Percentiles rank a stretch among this genome's conserved stretches.
phyloP scores from a whole-genome alignment of 169 alveolate genomes.

The Plasmodium billcollinsi region DNA sequence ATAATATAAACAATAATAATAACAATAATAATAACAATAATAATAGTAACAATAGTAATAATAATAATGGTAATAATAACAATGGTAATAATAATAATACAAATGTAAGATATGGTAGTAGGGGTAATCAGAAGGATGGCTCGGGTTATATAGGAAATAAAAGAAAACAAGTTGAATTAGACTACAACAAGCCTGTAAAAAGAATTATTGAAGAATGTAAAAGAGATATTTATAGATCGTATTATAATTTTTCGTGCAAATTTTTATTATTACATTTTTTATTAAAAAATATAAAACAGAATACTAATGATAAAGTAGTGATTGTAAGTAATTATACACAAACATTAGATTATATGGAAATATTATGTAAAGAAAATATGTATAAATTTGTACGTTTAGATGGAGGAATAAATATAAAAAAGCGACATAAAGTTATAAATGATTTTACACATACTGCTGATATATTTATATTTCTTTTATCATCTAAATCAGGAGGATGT shows the following conservation, averaged over 20 bases:
- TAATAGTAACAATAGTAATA: no score
- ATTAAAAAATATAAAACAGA: constrained; percentile 84
- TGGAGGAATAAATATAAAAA: constrained; percentile 90
- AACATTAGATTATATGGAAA: constrained; percentile 91
- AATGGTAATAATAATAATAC: no score
- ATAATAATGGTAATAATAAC: no score
- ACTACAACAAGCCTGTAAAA: constrained; percentile 60
- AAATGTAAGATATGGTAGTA: no score
- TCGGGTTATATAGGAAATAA: background rate
- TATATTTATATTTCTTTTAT: constrained; percentile 93
- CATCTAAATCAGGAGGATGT: constrained; percentile 99
- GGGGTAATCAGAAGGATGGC: no score
- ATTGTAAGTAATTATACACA: constrained; percentile 94
- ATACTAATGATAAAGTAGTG: constrained; percentile 91
- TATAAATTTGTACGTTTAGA: constrained; percentile 92
- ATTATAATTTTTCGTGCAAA: constrained; percentile 79
- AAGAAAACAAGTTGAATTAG: constrained; percentile 34
- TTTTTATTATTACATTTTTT: constrained; percentile 80
- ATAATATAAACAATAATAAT: no score
- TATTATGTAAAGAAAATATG: constrained; percentile 88
- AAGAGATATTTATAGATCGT: constrained; percentile 22
- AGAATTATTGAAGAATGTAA: constrained; percentile 54
- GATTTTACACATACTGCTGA: constrained; percentile 85
- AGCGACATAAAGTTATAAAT: constrained; percentile 90
- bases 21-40: no score